Evolutionary conservation across 2,329 filamentous ascomycete genomes (phyloP).

Genomic region (Colletotrichum sp.): DNA sequence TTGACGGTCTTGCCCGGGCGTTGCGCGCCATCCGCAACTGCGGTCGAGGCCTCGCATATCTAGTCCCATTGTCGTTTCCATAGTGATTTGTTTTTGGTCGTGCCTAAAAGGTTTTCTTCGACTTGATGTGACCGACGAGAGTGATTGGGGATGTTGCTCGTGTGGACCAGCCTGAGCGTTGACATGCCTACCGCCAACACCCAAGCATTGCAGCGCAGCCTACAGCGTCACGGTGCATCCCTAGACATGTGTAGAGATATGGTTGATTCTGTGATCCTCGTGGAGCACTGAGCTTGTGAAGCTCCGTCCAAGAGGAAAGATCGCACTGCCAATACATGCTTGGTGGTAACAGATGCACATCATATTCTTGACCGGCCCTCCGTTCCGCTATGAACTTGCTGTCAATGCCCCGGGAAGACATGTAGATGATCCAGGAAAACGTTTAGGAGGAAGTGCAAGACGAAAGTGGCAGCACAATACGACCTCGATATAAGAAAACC

Average conservation of each 20-base stretch:
- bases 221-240: not conserved
- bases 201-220: not conserved
- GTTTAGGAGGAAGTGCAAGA: no score
- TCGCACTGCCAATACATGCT: not conserved
- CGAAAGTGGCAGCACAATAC: no score
- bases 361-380: not conserved
- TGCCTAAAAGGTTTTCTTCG: not conserved
- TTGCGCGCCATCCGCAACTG: not conserved
- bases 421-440: no score
- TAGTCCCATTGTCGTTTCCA: not conserved
- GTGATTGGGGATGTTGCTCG: not conserved
- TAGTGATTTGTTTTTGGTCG: not conserved
- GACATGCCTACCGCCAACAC: not conserved
- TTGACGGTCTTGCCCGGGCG: not conserved
- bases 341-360: not conserved
- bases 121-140: not conserved
- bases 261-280: not conserved
- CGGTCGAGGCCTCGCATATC: not conserved
- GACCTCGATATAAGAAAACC: no score
- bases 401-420: not conserved
- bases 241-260: not conserved
- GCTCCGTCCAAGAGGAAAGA: not conserved
- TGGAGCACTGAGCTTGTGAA: not conserved
- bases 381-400: not conserved
- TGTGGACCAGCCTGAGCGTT: not conserved